Evolutionary conservation across 2,329 filamentous ascomycete species (phyloP).

Genomic region (Hymenotorrendiella dingleyae): DNA sequence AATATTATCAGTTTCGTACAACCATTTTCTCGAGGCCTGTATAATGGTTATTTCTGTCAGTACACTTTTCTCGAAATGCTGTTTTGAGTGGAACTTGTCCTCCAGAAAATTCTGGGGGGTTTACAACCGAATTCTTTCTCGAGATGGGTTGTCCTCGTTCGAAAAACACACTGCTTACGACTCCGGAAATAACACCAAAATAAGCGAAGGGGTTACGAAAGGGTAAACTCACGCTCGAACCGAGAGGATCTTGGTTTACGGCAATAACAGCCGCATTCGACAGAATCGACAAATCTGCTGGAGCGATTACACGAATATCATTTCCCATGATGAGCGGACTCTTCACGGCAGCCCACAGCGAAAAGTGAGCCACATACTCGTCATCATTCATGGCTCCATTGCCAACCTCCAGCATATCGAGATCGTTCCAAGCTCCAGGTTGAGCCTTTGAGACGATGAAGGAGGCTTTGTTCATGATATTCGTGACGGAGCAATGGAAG

Average conservation of each 20-base stretch:
- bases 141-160: too few species aligned
- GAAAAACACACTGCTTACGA: too few species aligned
- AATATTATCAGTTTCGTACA: slow-evolving; percentile 35
- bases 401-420: slow-evolving; percentile 34
- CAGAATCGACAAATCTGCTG: slow-evolving; percentile 34
- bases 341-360: slow-evolving; percentile 25
- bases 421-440: slow-evolving; percentile 30
- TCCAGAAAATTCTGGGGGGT: too few species aligned
- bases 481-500: slow-evolving; percentile 28
- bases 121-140: too few species aligned
- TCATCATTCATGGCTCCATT: slow-evolving; percentile 32
- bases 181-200: too few species aligned
- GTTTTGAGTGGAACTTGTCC: too few species aligned
- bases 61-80: too few species aligned
- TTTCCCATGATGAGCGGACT: slow-evolving; percentile 29
- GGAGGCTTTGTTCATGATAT: slow-evolving; percentile 27
- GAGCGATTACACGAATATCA: slow-evolving; percentile 27
- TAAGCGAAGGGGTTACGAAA: too few species aligned
- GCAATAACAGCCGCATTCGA: slow-evolving; percentile 39
- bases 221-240: too few species aligned
- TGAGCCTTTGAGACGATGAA: slow-evolving; percentile 27
- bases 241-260: slow-evolving; percentile 36
- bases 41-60: too few species aligned
- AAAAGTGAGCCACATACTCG: slow-evolving; percentile 27
- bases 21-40: slow-evolving; percentile 41